A percentile compares a stretch with the other conserved stretches of the same genome.
Evolutionary conservation across 2,329 filamentous ascomycete genomes (phyloP).

Genomic region (Trichoderma sp.): DNA sequence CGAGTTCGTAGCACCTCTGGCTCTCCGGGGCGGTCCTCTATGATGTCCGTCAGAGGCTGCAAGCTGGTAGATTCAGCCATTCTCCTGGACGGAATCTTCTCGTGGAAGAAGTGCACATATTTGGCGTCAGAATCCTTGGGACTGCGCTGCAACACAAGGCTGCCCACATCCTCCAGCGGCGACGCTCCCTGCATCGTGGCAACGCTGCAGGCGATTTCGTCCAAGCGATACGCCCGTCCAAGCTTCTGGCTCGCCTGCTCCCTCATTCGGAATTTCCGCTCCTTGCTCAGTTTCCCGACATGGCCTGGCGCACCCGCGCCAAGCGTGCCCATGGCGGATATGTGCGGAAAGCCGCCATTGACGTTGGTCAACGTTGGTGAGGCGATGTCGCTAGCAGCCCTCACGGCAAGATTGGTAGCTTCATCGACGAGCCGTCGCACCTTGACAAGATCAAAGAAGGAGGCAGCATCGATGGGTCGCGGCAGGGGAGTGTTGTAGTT

Average conservation of each 20-base stretch:
- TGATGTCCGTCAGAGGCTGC: conserved; percentile 63
- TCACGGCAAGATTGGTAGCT: conserved; percentile 72
- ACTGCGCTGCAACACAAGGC: conserved; percentile 67
- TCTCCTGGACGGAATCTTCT: conserved; percentile 77
- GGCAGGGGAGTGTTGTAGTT: conserved; percentile 77
- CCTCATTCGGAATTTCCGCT: conserved; percentile 74
- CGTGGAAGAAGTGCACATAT: conserved; percentile 91
- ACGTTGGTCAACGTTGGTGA: conserved; percentile 59
- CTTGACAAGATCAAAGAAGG: conserved; percentile 81
- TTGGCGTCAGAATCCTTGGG: conserved; percentile 68
- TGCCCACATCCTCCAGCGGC: conserved; percentile 71
- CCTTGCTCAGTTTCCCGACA: conserved; percentile 66
- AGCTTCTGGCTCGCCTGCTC: conserved; percentile 78
- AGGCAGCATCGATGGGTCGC: conserved; percentile 71
- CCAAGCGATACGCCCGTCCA: conserved; percentile 71
- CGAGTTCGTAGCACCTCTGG: conserved; percentile 67
- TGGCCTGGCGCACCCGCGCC: conserved; percentile 48
- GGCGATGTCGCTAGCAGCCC: conserved; percentile 70
- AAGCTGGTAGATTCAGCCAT: conserved; percentile 70
- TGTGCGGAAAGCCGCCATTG: conserved; percentile 38
- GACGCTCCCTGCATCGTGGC: conserved; percentile 80
- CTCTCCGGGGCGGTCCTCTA: conserved; percentile 60
- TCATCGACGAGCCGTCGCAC: conserved; percentile 77
- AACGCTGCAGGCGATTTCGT: conserved; percentile 80
- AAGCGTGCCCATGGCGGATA: conserved; percentile 23